Conservation (phyloP, 441 rosid species). For the Flueggea neowawraea region DNA sequence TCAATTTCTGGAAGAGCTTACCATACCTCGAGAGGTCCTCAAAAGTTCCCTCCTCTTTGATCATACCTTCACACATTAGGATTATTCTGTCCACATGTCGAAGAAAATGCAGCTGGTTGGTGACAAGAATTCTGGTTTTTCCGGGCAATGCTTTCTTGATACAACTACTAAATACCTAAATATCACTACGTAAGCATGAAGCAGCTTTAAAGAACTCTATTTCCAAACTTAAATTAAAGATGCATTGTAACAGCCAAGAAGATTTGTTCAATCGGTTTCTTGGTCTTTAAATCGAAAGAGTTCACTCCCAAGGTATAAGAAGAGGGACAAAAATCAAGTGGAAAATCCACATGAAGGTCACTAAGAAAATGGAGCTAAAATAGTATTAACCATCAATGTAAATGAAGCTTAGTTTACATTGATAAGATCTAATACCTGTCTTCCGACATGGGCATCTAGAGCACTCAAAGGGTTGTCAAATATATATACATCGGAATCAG, state of each 20-base stretch:
- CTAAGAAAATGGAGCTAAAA: not conserved
- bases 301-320: too few species aligned
- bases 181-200: too few species aligned
- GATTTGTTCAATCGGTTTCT: too few species aligned
- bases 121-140: constrained; percentile 92
- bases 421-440: constrained; percentile 49
- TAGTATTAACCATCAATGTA: not conserved
- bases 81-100: constrained; percentile 84
- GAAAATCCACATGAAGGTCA: not conserved
- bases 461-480: constrained; percentile 99
- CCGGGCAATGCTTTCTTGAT: constrained; percentile 75
- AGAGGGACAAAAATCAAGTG: too few species aligned
- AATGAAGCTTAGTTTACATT: too few species aligned
- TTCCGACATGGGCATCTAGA: constrained; percentile 92
- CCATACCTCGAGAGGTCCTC: constrained; percentile 78
- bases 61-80: constrained; percentile 65
- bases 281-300: too few species aligned
- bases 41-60: constrained; percentile 92
- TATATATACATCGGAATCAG: constrained; percentile 84
- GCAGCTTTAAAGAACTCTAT: too few species aligned
- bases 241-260: too few species aligned
- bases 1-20: constrained; percentile 69
- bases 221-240: too few species aligned
- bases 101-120: constrained; percentile 98
- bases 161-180: constrained; percentile 85